Percentiles rank a stretch among this genome's conserved stretches.
phyloP scores from a whole-genome alignment of 371 early-diverging fungal genomes.

The Polyrhizophydium stewartii region DNA sequence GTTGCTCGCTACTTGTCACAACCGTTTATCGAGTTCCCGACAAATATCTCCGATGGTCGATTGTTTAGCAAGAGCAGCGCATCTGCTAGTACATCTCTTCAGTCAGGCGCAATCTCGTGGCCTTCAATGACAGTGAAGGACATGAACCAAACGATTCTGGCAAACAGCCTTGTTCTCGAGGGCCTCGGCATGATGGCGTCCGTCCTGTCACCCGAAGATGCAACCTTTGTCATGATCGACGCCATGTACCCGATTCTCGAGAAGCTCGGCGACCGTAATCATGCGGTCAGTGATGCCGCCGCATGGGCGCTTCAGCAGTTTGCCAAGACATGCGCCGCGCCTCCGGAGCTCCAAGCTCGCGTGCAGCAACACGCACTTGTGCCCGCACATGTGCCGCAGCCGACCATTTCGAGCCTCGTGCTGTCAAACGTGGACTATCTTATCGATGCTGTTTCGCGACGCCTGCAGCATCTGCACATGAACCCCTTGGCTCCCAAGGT shows the following conservation, averaged over 20 bases:
- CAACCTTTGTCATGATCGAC: slow-evolving; percentile 42
- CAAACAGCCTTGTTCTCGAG: slow-evolving; percentile 28
- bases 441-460: slow-evolving; percentile 50
- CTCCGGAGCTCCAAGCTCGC: background rate
- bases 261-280: slow-evolving; percentile 38
- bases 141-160: slow-evolving; percentile 23
- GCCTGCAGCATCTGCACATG: slow-evolving; percentile 36
- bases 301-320: slow-evolving; percentile 16
- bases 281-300: slow-evolving; percentile 19
- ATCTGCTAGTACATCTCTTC: too few species aligned
- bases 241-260: slow-evolving; percentile 55
- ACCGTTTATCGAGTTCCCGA: slow-evolving; percentile 7
- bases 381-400: background rate
- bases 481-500: slow-evolving; percentile 53
- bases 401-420: background rate
- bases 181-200: slow-evolving; percentile 21
- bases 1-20: too few species aligned
- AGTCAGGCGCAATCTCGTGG: too few species aligned
- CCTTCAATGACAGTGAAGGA: background rate
- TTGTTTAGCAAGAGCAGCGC: too few species aligned
- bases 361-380: background rate
- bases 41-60: slow-evolving; percentile 1
- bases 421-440: slow-evolving; percentile 54
- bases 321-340: slow-evolving; percentile 28
- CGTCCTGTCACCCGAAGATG: slow-evolving; percentile 18